Percentiles rank a stretch among this genome's conserved stretches.
phyloP scores from a whole-genome alignment of 1,284 basidiomycete species.

The Fomitiporia mediterranea region DNA sequence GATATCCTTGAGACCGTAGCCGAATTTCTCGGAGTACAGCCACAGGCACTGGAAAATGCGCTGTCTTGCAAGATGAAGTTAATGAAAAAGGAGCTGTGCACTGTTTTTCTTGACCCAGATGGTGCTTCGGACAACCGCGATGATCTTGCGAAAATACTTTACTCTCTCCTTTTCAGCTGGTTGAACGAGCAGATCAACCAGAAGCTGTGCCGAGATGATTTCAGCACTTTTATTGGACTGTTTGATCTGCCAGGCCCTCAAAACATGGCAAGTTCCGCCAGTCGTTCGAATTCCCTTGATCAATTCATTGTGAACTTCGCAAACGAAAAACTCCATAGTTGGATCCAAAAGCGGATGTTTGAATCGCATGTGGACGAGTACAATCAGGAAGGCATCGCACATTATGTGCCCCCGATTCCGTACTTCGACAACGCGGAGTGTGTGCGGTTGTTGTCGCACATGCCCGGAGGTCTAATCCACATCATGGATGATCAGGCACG shows the following conservation, averaged over 20 bases:
- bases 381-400: slow-evolving; percentile 76
- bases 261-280: slow-evolving; percentile 63
- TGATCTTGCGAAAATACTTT: slow-evolving; percentile 89
- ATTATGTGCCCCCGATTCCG: slow-evolving; percentile 64
- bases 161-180: slow-evolving; percentile 95
- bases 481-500: slow-evolving; percentile 97
- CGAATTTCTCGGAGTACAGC: slow-evolving; percentile 85
- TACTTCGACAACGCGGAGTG: slow-evolving; percentile 94
- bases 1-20: slow-evolving; percentile 80
- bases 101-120: slow-evolving; percentile 92
- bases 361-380: slow-evolving; percentile 81
- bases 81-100: slow-evolving; percentile 92
- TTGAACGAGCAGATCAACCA: slow-evolving; percentile 96
- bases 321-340: slow-evolving; percentile 86
- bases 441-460: slow-evolving; percentile 80
- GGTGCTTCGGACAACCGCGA: slow-evolving; percentile 90
- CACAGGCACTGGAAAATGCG: slow-evolving; percentile 73
- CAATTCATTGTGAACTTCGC: slow-evolving; percentile 97
- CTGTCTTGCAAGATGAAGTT: slow-evolving; percentile 91
- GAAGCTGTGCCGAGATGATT: slow-evolving; percentile 88
- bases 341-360: slow-evolving; percentile 77
- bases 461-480: slow-evolving; percentile 88
- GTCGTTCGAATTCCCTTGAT: slow-evolving; percentile 85
- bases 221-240: slow-evolving; percentile 88
- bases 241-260: slow-evolving; percentile 95